phyloP scores from a whole-genome alignment of 1,139 yeast genomes.

The Magnusiomyces fungicola region DNA sequence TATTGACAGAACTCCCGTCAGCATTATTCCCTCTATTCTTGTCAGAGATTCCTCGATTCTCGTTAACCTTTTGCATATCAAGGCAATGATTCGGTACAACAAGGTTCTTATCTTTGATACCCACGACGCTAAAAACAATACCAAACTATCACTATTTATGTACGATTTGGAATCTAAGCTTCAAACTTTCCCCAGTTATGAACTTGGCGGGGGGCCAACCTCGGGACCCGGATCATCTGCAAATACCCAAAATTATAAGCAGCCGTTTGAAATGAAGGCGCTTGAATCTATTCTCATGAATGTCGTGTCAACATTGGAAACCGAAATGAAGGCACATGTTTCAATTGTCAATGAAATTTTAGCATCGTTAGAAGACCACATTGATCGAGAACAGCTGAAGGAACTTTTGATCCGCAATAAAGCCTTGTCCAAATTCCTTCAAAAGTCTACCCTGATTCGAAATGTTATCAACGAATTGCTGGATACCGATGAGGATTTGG shows the following conservation, averaged over 20 bases:
- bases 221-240: neutral
- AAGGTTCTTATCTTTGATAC: constrained; percentile 74
- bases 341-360: constrained; percentile 63
- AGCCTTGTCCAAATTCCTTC: constrained; percentile 65
- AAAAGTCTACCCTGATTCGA: constrained; percentile 71
- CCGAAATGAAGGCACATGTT: constrained; percentile 68
- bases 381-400: constrained; percentile 71
- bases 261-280: constrained; percentile 73
- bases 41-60: constrained; percentile 72
- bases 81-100: constrained; percentile 75
- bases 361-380: constrained; percentile 71
- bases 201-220: constrained; percentile 2
- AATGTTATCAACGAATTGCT: constrained; percentile 77
- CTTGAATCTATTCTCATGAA: constrained; percentile 78
- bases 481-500: constrained; percentile 83
- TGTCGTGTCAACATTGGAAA: constrained; percentile 71
- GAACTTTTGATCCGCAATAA: constrained; percentile 72
- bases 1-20: constrained; percentile 77
- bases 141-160: constrained; percentile 64
- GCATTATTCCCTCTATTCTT: constrained; percentile 79
- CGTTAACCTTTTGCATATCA: constrained; percentile 72
- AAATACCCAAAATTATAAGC: constrained; percentile 20
- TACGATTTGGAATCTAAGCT: constrained; percentile 77
- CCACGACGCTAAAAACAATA: constrained; percentile 44
- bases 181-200: constrained; percentile 29